Percentiles rank a stretch among this genome's conserved stretches.
phyloP scores from a whole-genome alignment of 495 filamentous ascomycete species.

The Terfezia claveryi region DNA sequence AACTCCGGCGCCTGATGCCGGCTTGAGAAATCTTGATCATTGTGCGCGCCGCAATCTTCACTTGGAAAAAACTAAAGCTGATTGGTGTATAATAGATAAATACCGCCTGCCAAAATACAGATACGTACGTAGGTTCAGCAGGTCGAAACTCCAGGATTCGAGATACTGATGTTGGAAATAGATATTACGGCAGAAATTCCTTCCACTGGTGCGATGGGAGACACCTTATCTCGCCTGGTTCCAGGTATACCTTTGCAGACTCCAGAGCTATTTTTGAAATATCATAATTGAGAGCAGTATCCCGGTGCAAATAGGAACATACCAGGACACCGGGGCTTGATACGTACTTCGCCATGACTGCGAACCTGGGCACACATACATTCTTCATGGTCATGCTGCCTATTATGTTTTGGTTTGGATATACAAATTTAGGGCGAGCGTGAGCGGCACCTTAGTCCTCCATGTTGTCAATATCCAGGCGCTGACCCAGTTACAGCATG shows the following conservation, averaged over 20 bases:
- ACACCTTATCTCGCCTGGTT: conserved; percentile 77
- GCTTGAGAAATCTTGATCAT: conserved; percentile 49
- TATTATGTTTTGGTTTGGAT: conserved; percentile 88
- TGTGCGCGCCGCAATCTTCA: conserved; percentile 22
- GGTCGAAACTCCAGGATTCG: not conserved
- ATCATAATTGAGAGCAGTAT: not conserved
- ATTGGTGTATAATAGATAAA: not conserved
- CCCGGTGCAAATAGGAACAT: conserved; percentile 13
- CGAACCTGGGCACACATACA: conserved; percentile 92
- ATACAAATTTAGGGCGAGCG: conserved; percentile 59
- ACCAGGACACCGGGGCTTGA: conserved; percentile 63
- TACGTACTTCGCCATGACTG: conserved; percentile 87
- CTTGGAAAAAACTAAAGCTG: not conserved
- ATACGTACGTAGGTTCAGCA: not conserved
- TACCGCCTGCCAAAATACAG: not conserved
- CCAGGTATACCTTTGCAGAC: conserved; percentile 33
- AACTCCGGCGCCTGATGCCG: conserved; percentile 36
- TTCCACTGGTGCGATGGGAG: conserved; percentile 82
- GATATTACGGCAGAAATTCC: conserved; percentile 49
- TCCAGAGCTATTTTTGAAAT: not conserved
- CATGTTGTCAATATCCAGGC: too few species aligned
- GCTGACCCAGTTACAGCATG: conserved; percentile 30
- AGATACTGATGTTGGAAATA: conserved; percentile 25
- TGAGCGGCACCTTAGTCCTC: conserved; percentile 23
- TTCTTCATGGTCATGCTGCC: conserved; percentile 93